Evolutionary conservation across 306 rosid genomes (phyloP).

Genomic region (Herpetospermum pedunculosum): DNA sequence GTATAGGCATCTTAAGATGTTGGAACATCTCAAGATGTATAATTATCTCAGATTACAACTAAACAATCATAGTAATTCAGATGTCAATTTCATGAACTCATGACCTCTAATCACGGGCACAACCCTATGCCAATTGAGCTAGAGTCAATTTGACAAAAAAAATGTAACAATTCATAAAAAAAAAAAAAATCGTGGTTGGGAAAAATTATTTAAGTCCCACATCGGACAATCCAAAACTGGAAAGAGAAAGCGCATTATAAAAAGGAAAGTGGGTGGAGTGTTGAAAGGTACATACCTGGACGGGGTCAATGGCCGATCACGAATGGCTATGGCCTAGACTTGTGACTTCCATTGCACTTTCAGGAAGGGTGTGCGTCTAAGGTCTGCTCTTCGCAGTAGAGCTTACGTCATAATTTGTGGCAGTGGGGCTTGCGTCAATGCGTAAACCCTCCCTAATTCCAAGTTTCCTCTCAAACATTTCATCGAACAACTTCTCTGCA

Average conservation of each 20-base stretch:
- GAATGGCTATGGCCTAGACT: constrained; percentile 25
- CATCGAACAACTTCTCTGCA: background rate
- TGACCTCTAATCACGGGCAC: too few relatives aligned
- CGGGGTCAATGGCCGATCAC: constrained; percentile 29
- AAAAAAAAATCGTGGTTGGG: background rate
- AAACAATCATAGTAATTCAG: too few relatives aligned
- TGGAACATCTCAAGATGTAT: too few relatives aligned
- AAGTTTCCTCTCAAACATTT: background rate
- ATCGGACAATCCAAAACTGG: background rate
- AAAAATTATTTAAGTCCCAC: background rate
- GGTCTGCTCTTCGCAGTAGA: constrained; percentile 48
- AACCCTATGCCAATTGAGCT: too few relatives aligned
- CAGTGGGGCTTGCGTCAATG: constrained; percentile 52
- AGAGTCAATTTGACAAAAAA: too few relatives aligned
- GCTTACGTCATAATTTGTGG: constrained; percentile 62
- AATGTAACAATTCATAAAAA: too few relatives aligned
- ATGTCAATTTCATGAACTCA: too few relatives aligned
- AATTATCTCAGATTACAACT: too few relatives aligned
- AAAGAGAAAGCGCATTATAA: background rate
- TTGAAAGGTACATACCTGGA: constrained; percentile 23
- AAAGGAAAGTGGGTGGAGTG: background rate
- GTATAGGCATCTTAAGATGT: too few relatives aligned
- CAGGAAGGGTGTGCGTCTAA: constrained; percentile 42
- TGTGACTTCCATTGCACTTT: constrained; percentile 33
- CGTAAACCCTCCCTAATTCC: constrained; percentile 32